Evolutionary conservation across 805 yeast species (phyloP).

Genomic region (Teunomyces pallodes): DNA sequence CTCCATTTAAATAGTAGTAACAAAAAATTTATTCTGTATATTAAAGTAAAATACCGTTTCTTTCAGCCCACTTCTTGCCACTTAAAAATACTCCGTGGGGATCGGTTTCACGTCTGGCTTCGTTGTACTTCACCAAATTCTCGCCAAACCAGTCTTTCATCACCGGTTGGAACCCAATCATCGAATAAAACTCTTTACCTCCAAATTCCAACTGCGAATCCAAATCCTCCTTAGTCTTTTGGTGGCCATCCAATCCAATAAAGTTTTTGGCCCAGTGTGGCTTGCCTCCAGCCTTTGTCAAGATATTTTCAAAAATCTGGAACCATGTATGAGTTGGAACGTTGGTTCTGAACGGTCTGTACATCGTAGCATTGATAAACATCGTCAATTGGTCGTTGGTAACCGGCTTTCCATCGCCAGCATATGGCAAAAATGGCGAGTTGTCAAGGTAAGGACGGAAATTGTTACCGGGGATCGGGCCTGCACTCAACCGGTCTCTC

Average conservation of each 20-base stretch:
- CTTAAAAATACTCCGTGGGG: conserved; percentile 80
- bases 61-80: conserved; percentile 73
- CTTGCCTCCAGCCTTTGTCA: conserved; percentile 79
- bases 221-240: conserved; percentile 32
- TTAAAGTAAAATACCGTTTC: conserved; percentile 63
- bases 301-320: conserved; percentile 72
- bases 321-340: conserved; percentile 81
- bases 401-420: conserved; percentile 41
- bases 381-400: conserved; percentile 78
- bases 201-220: conserved; percentile 39
- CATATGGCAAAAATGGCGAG: conserved; percentile 64
- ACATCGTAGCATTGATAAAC: conserved; percentile 91
- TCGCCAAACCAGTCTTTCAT: conserved; percentile 80
- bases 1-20: conserved; percentile 59
- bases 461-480: conserved; percentile 83
- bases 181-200: conserved; percentile 56
- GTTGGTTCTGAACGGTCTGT: conserved; percentile 82
- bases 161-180: conserved; percentile 74
- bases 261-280: conserved; percentile 99
- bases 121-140: conserved; percentile 58
- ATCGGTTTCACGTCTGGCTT: conserved; percentile 65
- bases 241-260: conserved; percentile 52
- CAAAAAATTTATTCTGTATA: neutral
- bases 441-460: conserved; percentile 78
- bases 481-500: conserved; percentile 56